Percentiles rank a stretch among this genome's conserved stretches.
Conservation (phyloP, 2,329 filamentous ascomycete genomes). For the Intubia oerlemansii region DNA sequence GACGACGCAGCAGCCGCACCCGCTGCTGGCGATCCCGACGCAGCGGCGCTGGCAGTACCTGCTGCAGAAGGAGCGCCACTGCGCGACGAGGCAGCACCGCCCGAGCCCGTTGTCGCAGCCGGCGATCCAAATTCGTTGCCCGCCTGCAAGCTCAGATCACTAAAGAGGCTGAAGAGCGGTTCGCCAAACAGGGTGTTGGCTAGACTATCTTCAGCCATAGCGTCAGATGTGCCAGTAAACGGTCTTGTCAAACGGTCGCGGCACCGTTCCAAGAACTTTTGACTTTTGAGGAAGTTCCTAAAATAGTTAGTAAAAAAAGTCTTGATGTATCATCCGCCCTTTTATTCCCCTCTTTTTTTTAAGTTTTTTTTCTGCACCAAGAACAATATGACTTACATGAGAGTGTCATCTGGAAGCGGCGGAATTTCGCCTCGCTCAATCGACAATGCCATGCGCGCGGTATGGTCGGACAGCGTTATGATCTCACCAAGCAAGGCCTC, state of each 20-base stretch:
- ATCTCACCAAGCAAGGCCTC: constrained; percentile 17
- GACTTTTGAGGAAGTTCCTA: constrained; percentile 7
- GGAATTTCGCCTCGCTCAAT: constrained; percentile 10
- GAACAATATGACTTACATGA: constrained; percentile 2
- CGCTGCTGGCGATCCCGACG: no score
- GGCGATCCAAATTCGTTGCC: no score
- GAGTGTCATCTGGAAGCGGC: constrained; percentile 6
- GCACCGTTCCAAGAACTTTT: constrained; percentile 8
- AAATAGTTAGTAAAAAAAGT: no score
- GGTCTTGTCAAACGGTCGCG: constrained; percentile 6
- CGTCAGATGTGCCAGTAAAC: constrained; percentile 2
- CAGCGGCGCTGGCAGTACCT: no score
- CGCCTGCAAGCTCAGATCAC: constrained; percentile 4
- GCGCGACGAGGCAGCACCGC: no score
- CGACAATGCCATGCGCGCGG: constrained; percentile 19
- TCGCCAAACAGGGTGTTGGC: constrained; percentile 5
- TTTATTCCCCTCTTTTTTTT: neutral
- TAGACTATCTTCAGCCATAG: constrained; percentile 2
- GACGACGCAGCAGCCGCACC: no score
- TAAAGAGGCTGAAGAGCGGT: constrained; percentile 6
- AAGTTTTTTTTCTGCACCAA: neutral
- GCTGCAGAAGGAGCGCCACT: no score
- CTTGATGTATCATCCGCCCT: no score
- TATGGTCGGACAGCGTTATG: constrained; percentile 21
- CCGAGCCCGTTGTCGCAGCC: no score